Base-by-base conservation (phyloP, 75 land plant genomes). In the Pinus albicaulis region DNA sequence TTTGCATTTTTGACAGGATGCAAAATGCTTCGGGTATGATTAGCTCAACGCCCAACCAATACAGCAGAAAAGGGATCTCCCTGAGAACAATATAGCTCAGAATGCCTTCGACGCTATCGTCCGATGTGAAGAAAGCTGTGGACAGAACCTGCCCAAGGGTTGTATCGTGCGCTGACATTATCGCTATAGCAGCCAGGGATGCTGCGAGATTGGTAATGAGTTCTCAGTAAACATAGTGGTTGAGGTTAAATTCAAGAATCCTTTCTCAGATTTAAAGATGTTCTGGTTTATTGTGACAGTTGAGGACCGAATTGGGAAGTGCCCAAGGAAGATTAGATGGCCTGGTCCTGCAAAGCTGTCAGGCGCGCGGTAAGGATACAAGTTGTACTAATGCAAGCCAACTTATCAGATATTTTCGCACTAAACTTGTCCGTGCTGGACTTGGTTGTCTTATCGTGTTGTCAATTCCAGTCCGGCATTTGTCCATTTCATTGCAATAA, bases 131-230 rank as follows among this genome's bases (percentile, higher is more conserved):
- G 63, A 61, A 61, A 44, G 82, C 82, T 24, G 70, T 80, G 34
- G 84, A 82, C 26, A 13, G 63, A 23, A 52, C 23, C 34, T 82
- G 84, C 72, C 84, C 84, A 16, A 56, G 82, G 7, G 72, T 57
- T 19, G 84, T 82, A 5, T 82, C 84, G 2, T 82, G 84, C 57
- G 84, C 84, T 11, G 84, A 82, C 71, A 79, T 82, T 28, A 75
- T 82, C 3, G 84, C 68, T 19, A 22, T 82, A 58, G 84, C 84
- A 7, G 61, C 84, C 2, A 62, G 76, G 48, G 84, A 82, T 52
- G 82, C 84, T 44, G 84, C 79, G 2, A 65, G 2, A 56, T 55
- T 82, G 36, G 84, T 79, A 59, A 77, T 58, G 60, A 19, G 19
- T 59, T 59, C 60, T 59, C n/a, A 6, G 16, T 59, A 5, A n/a